Evolutionary conservation across 495 filamentous ascomycete genomes (phyloP), one percentile per base, ranked within the genome.

Genomic region (Hypoxylon perforatum): DNA sequence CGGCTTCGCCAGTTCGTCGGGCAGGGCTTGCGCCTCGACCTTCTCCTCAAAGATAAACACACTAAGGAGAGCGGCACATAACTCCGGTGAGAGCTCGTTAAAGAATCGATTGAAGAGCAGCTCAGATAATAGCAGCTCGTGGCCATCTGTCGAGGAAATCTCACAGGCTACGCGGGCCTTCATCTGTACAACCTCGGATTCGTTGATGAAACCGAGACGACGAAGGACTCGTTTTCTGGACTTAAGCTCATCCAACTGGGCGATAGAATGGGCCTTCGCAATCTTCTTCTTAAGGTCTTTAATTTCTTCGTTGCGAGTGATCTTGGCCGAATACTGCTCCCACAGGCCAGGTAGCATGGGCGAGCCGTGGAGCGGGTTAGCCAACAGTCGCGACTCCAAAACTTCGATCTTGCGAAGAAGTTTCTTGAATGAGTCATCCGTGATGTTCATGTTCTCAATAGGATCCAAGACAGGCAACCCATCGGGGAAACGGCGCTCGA

Each of bases 11-110:
- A 97, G 84, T 69, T 97, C 93, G 35, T 96, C 92, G 58, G 88
- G 89, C 39, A 97, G 79, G 7, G 82, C 72, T n/a, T 84, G 77
- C 33, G 93, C 87, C 49, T 92, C 88, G 33, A 89, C 85, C 78
- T 96, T 96, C 80, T 99, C 95, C 75, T 99, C 95, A 63, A 97
- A 97, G 59, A 98, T 93, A 78, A 99, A 99, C 67, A 91, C 91
- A 72, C 91, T 96, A 51, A 99, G 82, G 9, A 91, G 84, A 15
- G 94, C 86, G 2, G 96, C 95, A 65, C 86, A 88, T 72, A 94
- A 83, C 72, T 98, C 94, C 0, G 95, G 93, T 0, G 87, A 88
- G 23, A 98, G 82, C 69, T 97, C 93, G 76, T 98, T 98, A 84
- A 99, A 99, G 83, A 97, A 97, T 54, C 93, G 87, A 76, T 97